A percentile compares a stretch with the other conserved stretches of the same genome.
phyloP scores from a whole-genome alignment of 2,329 filamentous ascomycete genomes.

The Fusarium veterinarium region DNA sequence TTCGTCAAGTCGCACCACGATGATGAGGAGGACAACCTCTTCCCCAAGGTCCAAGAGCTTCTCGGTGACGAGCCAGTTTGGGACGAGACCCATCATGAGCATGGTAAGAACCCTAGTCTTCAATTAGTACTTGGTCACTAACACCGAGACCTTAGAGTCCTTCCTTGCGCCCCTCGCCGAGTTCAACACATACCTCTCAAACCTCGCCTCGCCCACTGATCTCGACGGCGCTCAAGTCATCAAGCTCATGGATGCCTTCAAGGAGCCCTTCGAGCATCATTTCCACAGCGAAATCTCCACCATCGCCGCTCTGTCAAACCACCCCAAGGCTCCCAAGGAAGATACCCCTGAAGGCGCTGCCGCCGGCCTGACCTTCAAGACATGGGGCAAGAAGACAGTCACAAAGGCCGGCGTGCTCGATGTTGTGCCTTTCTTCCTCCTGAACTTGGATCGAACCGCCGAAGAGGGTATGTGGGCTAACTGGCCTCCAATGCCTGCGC shows the following conservation, averaged over 20 bases:
- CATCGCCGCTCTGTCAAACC: slow-evolving; percentile 61
- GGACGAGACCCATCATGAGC: slow-evolving; percentile 65
- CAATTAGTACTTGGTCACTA: not conserved
- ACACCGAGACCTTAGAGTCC: slow-evolving; percentile 46
- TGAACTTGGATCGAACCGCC: slow-evolving; percentile 69
- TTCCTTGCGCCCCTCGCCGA: slow-evolving; percentile 64
- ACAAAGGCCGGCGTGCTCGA: slow-evolving; percentile 69
- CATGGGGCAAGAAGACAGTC: slow-evolving; percentile 73
- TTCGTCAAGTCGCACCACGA: slow-evolving; percentile 71
- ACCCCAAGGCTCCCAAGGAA: slow-evolving; percentile 62
- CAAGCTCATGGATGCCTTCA: slow-evolving; percentile 63
- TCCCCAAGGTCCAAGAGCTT: slow-evolving; percentile 65
- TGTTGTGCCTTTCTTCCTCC: slow-evolving; percentile 72
- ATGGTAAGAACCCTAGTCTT: slow-evolving; percentile 54
- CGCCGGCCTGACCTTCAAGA: slow-evolving; percentile 65
- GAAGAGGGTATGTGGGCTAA: slow-evolving; percentile 70
- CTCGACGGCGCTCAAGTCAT: slow-evolving; percentile 59
- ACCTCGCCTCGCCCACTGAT: slow-evolving; percentile 54
- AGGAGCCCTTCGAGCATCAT: slow-evolving; percentile 62
- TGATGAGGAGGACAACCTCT: slow-evolving; percentile 68
- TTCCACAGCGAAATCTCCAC: slow-evolving; percentile 67
- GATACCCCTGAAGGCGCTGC: slow-evolving; percentile 58
- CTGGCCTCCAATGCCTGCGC: slow-evolving; percentile 73
- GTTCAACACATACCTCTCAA: slow-evolving; percentile 64
- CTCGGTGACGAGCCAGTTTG: slow-evolving; percentile 63